Evolutionary conservation across 1,139 yeast genomes (phyloP).

Genomic region (Diutina catenulata): DNA sequence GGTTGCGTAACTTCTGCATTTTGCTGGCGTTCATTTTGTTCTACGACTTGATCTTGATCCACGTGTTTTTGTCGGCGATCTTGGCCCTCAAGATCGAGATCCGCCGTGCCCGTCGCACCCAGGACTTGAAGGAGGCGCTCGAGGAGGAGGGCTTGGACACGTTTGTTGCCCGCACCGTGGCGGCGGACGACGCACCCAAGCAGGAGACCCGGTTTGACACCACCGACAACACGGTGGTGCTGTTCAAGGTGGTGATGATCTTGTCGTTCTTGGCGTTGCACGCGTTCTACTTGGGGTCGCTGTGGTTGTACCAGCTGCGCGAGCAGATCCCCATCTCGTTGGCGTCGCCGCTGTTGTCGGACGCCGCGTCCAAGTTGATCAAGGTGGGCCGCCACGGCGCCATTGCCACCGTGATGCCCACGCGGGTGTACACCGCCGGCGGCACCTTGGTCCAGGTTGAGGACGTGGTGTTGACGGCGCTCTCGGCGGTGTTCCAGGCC

Average conservation of each 20-base stretch:
- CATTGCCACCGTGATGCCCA: constrained; percentile 55
- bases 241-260: constrained; percentile 57
- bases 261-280: constrained; percentile 55
- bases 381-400: constrained; percentile 36
- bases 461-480: constrained; percentile 41
- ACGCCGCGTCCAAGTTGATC: constrained; percentile 30
- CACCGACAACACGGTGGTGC: constrained; percentile 22
- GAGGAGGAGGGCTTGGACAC: constrained; percentile 91
- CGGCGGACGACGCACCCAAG: constrained; percentile 15
- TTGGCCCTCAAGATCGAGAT: constrained; percentile 86
- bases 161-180: constrained; percentile 47
- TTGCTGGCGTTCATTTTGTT: constrained; percentile 63
- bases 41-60: constrained; percentile 63
- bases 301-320: constrained; percentile 46
- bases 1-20: constrained; percentile 77
- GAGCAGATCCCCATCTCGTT: constrained; percentile 20
- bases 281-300: constrained; percentile 61
- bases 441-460: constrained; percentile 55
- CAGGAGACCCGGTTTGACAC: background rate
- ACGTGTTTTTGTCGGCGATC: constrained; percentile 79
- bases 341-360: constrained; percentile 19
- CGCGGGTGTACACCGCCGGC: constrained; percentile 58
- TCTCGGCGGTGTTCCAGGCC: constrained; percentile 55
- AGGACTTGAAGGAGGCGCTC: constrained; percentile 66
- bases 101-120: constrained; percentile 75